These are phyloP conservation scores for Botrytis elliptica DNA, from an alignment of 2,329 filamentous ascomycete species.

Conservation along the genomic window DNA sequence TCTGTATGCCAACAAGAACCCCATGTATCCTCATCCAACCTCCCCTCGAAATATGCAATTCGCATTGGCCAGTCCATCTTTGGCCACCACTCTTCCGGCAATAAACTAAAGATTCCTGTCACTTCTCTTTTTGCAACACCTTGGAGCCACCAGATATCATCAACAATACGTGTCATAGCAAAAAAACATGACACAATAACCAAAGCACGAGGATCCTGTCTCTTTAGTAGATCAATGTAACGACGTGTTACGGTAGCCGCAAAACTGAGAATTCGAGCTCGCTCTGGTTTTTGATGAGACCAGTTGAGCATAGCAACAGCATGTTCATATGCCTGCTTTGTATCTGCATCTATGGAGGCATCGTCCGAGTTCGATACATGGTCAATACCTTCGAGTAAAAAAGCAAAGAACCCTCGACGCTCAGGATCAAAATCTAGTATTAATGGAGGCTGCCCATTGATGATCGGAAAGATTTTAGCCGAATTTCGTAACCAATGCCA, in stretches of 20 bases:
- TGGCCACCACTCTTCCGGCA: slow-evolving; percentile 36
- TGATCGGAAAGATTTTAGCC: slow-evolving; percentile 57
- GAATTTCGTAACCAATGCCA: slow-evolving; percentile 64
- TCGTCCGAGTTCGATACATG: slow-evolving; percentile 49
- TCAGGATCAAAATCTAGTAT: slow-evolving; percentile 57
- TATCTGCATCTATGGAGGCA: slow-evolving; percentile 33
- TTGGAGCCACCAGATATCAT: slow-evolving; percentile 62
- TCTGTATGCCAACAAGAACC: slow-evolving; percentile 26
- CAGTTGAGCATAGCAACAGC: slow-evolving; percentile 66
- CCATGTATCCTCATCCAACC: slow-evolving; percentile 36
- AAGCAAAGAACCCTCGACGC: slow-evolving; percentile 58
- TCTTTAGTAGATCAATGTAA: slow-evolving; percentile 59
- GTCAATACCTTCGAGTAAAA: slow-evolving; percentile 57
- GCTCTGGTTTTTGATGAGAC: slow-evolving; percentile 60
- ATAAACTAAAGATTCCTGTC: slow-evolving; percentile 47
- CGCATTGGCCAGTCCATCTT: slow-evolving; percentile 39
- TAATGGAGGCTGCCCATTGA: slow-evolving; percentile 63
- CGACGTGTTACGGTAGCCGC: slow-evolving; percentile 62
- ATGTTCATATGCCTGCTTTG: slow-evolving; percentile 59
- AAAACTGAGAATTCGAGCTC: slow-evolving; percentile 59
- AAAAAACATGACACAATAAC: slow-evolving; percentile 38
- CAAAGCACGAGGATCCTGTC: slow-evolving; percentile 47
- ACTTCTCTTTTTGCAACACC: slow-evolving; percentile 66
- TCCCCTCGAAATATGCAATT: slow-evolving; percentile 36
- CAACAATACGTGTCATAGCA: slow-evolving; percentile 35